Base-by-base conservation (phyloP, 441 rosid genomes). In the Omphalea diandra region DNA sequence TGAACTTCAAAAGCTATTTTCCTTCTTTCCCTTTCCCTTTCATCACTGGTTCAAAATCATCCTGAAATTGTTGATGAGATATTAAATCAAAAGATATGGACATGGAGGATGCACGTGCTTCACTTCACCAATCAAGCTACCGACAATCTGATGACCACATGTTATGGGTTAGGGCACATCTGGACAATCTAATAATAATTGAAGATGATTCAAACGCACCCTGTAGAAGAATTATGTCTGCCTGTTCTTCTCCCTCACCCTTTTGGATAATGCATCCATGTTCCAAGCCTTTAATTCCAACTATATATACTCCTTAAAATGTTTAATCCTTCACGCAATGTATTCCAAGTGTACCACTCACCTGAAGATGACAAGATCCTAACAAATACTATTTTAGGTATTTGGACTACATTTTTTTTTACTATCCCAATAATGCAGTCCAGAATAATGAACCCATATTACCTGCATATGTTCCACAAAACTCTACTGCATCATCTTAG, bases 81-180 rank as follows among this genome's bases (percentile, higher is more conserved):
- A 40, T 22, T 22, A 7, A n/a, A n/a, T 2, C 14, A 1, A 38
- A 22, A 5, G 4, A 15, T 24, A 17, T 24, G 22, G 59, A 62
- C 44, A 15, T 17, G 27, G 41, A n/a, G n/a, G n/a, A 27, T 12
- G 58, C 73, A 67, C 67, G 41, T 68, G 72, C 46, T 65, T 63
- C 78, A 69, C 76, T 52, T 63, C 75, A 26, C 29, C 0, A 9
- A 0, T 12, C 24, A 3, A 67, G 65, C 71, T 65, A 69, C 85
- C 77, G 79, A 79, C 83, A 67, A 24, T 33, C 5, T 10, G 0
- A 0, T 46, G 67, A 12, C 73, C 78, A 72, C 60, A 32, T 32
- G 12, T 63, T 15, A 52, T 29, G 62, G 68, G 18, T 53, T 27
- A 53, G 41, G 29, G 35, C 62, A 38, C 56, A 8, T 55, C 20